Percentiles rank a stretch among this genome's conserved stretches.
Evolutionary conservation across 176 grass and related monocot species (phyloP).

Genomic region (Avena sativa): DNA sequence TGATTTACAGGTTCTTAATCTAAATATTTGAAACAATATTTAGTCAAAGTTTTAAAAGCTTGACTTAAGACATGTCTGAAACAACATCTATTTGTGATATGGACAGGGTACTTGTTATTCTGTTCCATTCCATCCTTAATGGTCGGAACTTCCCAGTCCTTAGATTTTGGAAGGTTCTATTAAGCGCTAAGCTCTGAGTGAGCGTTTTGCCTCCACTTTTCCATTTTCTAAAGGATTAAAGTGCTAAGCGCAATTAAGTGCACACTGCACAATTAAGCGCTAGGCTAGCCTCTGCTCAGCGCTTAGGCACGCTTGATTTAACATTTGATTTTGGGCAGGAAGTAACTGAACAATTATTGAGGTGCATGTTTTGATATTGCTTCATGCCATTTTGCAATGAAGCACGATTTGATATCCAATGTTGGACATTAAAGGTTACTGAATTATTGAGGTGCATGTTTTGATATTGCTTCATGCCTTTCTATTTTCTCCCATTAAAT

Average conservation of each 20-base stretch:
- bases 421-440: constrained; percentile 28
- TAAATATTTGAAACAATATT: background rate
- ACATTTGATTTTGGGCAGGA: constrained; percentile 11
- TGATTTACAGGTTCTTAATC: background rate
- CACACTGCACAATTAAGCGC: no score
- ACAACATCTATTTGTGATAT: background rate
- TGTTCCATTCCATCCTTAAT: background rate
- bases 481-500: background rate
- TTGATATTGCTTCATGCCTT: constrained; percentile 14
- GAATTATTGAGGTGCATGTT: background rate
- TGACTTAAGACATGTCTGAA: background rate
- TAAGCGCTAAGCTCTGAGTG: no score
- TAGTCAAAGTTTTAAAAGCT: background rate
- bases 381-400: constrained; percentile 18
- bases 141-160: background rate
- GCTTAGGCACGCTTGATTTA: no score
- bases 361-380: constrained; percentile 11
- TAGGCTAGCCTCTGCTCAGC: no score
- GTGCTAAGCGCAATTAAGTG: no score
- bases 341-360: background rate
- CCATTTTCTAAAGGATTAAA: no score
- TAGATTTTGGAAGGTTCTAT: background rate
- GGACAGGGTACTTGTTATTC: background rate
- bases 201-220: no score
- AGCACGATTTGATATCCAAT: background rate